Percentiles rank a stretch among this genome's conserved stretches.
Evolutionary conservation across 805 yeast species (phyloP).

Genomic region (Gaillardinia entomophila): DNA sequence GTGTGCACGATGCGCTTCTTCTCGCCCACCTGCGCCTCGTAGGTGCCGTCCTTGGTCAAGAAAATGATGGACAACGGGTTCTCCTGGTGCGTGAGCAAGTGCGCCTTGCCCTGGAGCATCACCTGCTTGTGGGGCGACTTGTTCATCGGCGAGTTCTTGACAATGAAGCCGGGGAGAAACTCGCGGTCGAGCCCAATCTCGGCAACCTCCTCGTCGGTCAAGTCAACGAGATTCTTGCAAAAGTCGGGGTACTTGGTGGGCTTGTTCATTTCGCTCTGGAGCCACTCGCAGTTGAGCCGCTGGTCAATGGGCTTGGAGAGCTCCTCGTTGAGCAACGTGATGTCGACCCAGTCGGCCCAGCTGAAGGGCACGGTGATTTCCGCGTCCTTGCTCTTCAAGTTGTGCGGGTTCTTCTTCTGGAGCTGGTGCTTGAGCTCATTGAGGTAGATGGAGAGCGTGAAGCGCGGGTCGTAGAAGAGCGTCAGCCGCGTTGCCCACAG

Average conservation of each 20-base stretch:
- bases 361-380: constrained; percentile 32
- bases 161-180: constrained; percentile 13
- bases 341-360: constrained; percentile 54
- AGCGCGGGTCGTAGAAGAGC: constrained; percentile 13
- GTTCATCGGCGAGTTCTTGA: constrained; percentile 14
- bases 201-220: constrained; percentile 9
- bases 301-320: constrained; percentile 6
- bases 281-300: constrained; percentile 17
- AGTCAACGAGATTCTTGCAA: constrained; percentile 7
- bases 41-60: constrained; percentile 5
- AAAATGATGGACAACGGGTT: constrained; percentile 12
- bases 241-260: constrained; percentile 8
- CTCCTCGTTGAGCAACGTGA: constrained; percentile 21
- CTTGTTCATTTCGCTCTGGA: constrained; percentile 12
- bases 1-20: constrained; percentile 7
- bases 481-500: neutral
- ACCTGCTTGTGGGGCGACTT: constrained; percentile 10
- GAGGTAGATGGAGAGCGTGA: constrained; percentile 14
- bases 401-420: constrained; percentile 2
- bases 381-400: constrained; percentile 7
- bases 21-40: constrained; percentile 9
- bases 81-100: constrained; percentile 12
- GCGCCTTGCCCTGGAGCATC: constrained; percentile 13
- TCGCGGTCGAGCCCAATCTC: constrained; percentile 5
- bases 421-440: constrained; percentile 2